Evolutionary conservation across 2,329 filamentous ascomycete species (phyloP).

Genomic region (Rhexocercosporidium sp.): DNA sequence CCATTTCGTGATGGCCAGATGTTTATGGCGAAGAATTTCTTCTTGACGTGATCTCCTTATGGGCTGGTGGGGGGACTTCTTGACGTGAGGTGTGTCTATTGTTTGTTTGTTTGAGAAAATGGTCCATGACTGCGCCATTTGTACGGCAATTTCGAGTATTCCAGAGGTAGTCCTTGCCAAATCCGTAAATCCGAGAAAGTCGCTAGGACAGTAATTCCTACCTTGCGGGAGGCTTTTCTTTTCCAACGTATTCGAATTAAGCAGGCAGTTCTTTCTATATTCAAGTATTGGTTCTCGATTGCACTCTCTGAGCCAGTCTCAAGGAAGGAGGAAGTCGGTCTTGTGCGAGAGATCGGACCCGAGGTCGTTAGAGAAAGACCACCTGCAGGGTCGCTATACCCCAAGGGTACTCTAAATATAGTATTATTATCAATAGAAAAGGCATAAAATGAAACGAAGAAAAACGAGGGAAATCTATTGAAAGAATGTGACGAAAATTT

Average conservation of each 20-base stretch:
- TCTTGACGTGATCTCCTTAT: background rate
- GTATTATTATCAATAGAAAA: background rate
- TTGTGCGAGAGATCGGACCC: too few relatives aligned
- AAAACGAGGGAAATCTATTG: too few relatives aligned
- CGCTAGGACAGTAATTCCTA: background rate
- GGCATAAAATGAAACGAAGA: background rate
- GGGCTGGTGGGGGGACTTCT: background rate
- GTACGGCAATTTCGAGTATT: too few relatives aligned
- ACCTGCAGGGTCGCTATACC: too few relatives aligned
- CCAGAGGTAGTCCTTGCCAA: background rate
- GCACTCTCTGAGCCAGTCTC: too few relatives aligned
- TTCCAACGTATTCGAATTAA: too few relatives aligned
- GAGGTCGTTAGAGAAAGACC: too few relatives aligned
- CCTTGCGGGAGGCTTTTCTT: too few relatives aligned
- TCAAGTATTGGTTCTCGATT: background rate
- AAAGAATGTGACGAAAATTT: too few relatives aligned
- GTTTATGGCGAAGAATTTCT: background rate
- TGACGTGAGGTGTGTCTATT: background rate
- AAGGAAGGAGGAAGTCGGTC: too few relatives aligned
- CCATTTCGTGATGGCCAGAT: background rate
- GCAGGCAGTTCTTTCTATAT: background rate
- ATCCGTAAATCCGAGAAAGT: background rate
- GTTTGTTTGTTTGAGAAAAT: background rate
- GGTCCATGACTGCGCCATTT: background rate
- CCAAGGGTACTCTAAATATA: too few relatives aligned